Conservation (phyloP, 441 rosid species). For the Adansonia grandidieri region DNA sequence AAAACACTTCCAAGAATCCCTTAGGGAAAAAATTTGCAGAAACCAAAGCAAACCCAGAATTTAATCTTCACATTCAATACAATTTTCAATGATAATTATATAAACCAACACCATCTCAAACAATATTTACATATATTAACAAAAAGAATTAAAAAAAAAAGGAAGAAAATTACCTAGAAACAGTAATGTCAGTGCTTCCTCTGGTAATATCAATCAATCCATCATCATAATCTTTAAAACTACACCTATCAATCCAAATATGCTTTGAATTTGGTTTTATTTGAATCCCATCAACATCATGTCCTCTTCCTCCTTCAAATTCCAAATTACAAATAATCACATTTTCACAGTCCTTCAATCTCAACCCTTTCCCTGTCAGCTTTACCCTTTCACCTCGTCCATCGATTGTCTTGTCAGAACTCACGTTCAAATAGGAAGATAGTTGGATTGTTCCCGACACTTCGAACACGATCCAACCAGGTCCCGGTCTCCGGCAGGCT, state of each 20-base stretch:
- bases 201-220: constrained; percentile 70
- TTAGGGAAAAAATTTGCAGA: not conserved
- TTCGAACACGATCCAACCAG: constrained; percentile 63
- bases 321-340: constrained; percentile 60
- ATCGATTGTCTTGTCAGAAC: constrained; percentile 67
- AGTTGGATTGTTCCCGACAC: constrained; percentile 63
- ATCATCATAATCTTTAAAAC: constrained; percentile 63
- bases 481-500: constrained; percentile 60
- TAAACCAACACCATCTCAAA: not conserved
- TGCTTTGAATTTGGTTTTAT: constrained; percentile 64
- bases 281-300: constrained; percentile 73
- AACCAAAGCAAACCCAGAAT: not conserved
- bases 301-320: constrained; percentile 77
- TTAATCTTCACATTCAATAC: not conserved
- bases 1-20: not conserved
- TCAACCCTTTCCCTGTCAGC: constrained; percentile 59
- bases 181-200: constrained; percentile 62
- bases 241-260: constrained; percentile 73
- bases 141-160: not conserved
- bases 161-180: constrained; percentile 48
- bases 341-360: constrained; percentile 67
- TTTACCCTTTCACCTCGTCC: constrained; percentile 64
- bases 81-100: not conserved
- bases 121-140: not conserved
- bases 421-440: constrained; percentile 54